phyloP scores from a whole-genome alignment of 306 rosid genomes.

The Cucumis hystrix region DNA sequence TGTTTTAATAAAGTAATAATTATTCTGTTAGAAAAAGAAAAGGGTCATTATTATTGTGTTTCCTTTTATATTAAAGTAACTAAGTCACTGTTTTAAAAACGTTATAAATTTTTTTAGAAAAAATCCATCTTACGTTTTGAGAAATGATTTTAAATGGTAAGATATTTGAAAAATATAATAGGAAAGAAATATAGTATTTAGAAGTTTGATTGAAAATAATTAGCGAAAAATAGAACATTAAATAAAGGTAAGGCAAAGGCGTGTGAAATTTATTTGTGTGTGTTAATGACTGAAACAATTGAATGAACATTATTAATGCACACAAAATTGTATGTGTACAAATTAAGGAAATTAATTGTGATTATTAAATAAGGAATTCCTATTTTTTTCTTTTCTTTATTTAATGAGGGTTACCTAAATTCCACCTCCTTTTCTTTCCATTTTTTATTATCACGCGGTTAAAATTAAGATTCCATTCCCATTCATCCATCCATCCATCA shows the following conservation, averaged over 20 bases:
- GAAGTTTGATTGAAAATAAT: too few relatives aligned
- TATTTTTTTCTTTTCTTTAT: not conserved
- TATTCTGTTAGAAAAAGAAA: not conserved
- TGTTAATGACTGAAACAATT: not conserved
- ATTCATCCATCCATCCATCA: not conserved
- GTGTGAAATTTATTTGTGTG: not conserved
- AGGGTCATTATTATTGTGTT: not conserved
- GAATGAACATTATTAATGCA: not conserved
- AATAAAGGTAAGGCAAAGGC: not conserved
- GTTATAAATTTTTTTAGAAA: too few relatives aligned
- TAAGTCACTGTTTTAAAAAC: not conserved
- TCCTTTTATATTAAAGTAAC: not conserved
- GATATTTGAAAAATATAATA: too few relatives aligned
- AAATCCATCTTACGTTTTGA: too few relatives aligned
- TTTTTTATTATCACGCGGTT: not conserved
- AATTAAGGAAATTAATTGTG: not conserved
- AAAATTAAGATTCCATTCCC: not conserved
- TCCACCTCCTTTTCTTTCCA: not conserved
- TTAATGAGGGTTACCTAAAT: slow-evolving; percentile 1
- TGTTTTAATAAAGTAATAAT: not conserved
- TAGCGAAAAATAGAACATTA: not conserved
- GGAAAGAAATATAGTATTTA: too few relatives aligned
- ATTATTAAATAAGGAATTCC: not conserved
- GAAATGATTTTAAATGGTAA: too few relatives aligned
- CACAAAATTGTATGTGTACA: not conserved